Evolutionary conservation across 768 basidiomycete genomes (phyloP).

Genomic region (Tricholoma saponaceum): DNA sequence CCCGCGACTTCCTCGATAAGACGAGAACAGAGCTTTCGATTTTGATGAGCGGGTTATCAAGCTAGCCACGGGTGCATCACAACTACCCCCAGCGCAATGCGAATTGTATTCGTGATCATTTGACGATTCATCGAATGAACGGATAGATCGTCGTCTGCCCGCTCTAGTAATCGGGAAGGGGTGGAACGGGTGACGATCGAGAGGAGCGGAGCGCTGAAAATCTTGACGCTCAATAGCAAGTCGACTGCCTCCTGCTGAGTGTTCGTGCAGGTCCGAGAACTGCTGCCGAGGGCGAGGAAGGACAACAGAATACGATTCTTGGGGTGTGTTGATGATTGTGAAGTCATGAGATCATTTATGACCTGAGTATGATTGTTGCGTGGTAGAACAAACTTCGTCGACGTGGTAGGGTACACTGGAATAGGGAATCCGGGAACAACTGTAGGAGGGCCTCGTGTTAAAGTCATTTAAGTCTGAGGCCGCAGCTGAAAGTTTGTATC

Average conservation of each 20-base stretch:
- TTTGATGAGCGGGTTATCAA: neutral
- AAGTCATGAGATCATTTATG: neutral
- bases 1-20: neutral
- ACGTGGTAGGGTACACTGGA: too few species aligned
- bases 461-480: too few species aligned
- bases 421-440: too few species aligned
- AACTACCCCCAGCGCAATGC: neutral
- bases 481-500: too few species aligned
- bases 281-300: neutral
- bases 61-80: neutral
- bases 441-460: too few species aligned
- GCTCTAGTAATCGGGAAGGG: neutral
- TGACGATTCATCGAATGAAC: neutral
- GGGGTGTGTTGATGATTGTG: neutral
- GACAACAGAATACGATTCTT: neutral
- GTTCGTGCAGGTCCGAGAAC: neutral
- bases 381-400: neutral
- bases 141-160: neutral
- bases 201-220: neutral
- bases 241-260: neutral
- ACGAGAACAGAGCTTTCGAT: neutral
- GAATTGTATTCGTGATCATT: neutral
- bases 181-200: neutral
- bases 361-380: neutral
- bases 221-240: neutral